These are phyloP conservation scores for Chamaecyparis obtusa DNA, from an alignment of 75 land plant species.

Conservation along the genomic window DNA sequence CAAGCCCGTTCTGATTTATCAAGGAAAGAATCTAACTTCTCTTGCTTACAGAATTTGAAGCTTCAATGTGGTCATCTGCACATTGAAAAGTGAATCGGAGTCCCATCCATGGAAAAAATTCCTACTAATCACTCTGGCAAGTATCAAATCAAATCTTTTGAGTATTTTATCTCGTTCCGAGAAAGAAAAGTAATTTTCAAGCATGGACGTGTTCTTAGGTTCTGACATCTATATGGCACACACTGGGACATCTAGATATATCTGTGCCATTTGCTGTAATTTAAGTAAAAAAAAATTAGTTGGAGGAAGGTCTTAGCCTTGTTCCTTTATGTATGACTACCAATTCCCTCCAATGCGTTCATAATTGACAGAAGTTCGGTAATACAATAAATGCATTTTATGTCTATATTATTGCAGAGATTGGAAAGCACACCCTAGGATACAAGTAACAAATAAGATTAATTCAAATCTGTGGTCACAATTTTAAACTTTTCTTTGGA, in stretches of 20 bases:
- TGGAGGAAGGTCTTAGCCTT: neutral
- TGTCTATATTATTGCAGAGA: neutral
- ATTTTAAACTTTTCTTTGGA: neutral
- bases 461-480: neutral
- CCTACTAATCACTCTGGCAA: neutral
- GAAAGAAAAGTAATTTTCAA: neutral
- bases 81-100: neutral
- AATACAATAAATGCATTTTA: neutral
- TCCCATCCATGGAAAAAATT: neutral
- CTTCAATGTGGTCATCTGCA: neutral
- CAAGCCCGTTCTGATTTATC: neutral
- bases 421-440: neutral
- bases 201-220: neutral
- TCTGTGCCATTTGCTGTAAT: neutral
- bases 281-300: neutral
- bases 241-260: neutral
- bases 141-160: neutral
- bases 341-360: neutral
- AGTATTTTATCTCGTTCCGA: neutral
- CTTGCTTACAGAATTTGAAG: neutral
- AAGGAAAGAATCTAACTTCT: neutral
- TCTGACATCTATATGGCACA: neutral
- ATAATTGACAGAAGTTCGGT: neutral
- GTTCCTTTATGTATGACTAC: neutral
- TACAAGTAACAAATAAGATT: no score